Conservation (phyloP, 768 basidiomycete genomes). For the Russula sp. region DNA sequence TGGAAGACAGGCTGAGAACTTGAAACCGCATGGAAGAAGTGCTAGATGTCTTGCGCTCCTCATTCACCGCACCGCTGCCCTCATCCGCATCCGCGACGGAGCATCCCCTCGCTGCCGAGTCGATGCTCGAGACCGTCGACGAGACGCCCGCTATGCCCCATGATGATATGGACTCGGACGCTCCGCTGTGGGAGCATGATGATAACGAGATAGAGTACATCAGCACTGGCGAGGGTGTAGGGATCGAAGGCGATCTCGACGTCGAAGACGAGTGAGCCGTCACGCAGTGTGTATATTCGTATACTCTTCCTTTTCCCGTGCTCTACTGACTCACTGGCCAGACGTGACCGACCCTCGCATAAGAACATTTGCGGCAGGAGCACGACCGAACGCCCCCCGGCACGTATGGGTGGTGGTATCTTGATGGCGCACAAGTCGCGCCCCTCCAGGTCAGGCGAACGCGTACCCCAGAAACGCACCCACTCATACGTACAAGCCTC, state of each 20-base stretch:
- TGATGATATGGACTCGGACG: conserved; percentile 4
- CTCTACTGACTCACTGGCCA: too few relatives aligned
- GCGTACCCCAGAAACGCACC: too few relatives aligned
- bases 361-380: too few relatives aligned
- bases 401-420: too few relatives aligned
- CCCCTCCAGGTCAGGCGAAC: too few relatives aligned
- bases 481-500: too few relatives aligned
- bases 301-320: background rate
- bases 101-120: background rate
- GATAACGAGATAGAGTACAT: conserved; percentile 17
- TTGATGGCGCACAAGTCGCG: too few relatives aligned
- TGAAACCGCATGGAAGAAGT: conserved; percentile 58
- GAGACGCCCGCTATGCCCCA: background rate
- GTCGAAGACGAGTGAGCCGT: conserved; percentile 18
- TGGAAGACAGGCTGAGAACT: conserved; percentile 69
- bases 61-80: conserved; percentile 28
- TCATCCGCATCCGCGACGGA: background rate
- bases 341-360: too few relatives aligned
- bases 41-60: conserved; percentile 47
- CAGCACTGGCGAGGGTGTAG: conserved; percentile 22
- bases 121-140: conserved; percentile 6
- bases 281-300: background rate
- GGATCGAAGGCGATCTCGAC: conserved; percentile 26
- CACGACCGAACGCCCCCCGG: too few relatives aligned
- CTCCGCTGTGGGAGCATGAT: conserved; percentile 16